Evolutionary conservation across 768 basidiomycete genomes (phyloP).

Genomic region (Mycena rosella): DNA sequence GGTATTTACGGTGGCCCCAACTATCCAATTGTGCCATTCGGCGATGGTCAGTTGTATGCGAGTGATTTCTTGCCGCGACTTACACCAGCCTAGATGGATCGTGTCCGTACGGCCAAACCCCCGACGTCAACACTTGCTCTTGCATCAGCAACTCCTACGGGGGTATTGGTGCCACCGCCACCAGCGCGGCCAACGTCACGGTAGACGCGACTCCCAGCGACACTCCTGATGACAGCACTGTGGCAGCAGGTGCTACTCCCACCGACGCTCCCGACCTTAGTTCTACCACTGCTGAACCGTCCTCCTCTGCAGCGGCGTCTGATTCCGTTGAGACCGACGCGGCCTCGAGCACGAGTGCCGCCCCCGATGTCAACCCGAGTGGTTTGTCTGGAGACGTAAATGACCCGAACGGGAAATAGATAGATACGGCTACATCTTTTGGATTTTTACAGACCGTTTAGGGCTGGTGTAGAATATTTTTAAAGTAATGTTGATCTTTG

Average conservation of each 20-base stretch:
- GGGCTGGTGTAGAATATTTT: background rate
- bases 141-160: constrained; percentile 44
- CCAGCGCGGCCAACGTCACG: background rate
- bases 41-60: constrained; percentile 50
- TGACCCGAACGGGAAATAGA: constrained; percentile 43
- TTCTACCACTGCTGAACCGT: constrained; percentile 19
- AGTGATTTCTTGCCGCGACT: background rate
- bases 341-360: constrained; percentile 19
- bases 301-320: background rate
- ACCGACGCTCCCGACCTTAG: constrained; percentile 34
- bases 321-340: constrained; percentile 27
- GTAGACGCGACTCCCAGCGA: constrained; percentile 30
- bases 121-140: constrained; percentile 56
- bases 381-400: constrained; percentile 48
- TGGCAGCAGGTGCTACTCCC: constrained; percentile 1
- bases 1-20: constrained; percentile 59
- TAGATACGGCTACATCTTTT: background rate
- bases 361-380: constrained; percentile 33
- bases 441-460: background rate
- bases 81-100: constrained; percentile 50
- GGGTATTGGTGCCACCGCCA: no score
- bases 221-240: constrained; percentile 29
- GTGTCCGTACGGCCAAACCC: constrained; percentile 58
- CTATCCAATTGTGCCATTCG: constrained; percentile 57
- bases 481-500: constrained; percentile 7